Conservation (phyloP, 2,329 filamentous ascomycete species). For the Tolypocladium sp. region DNA sequence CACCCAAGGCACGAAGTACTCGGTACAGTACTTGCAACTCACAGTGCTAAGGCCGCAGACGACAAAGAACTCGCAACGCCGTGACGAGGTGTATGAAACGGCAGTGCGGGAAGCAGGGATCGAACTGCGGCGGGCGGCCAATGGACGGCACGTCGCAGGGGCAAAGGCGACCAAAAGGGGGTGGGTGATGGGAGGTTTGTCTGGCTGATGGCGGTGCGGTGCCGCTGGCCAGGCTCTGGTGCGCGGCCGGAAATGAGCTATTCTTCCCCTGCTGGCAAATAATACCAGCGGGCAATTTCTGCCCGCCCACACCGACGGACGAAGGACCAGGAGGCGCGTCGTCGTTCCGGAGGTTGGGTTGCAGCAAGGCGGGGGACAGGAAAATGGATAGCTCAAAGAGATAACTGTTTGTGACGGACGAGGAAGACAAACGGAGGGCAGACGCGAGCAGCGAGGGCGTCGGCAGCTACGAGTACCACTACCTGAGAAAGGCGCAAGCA, state of each 20-base stretch:
- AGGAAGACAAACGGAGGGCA: background rate
- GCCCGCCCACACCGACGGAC: background rate
- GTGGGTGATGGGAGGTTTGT: background rate
- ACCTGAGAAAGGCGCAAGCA: background rate
- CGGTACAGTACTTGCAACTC: background rate
- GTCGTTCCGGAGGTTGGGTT: background rate
- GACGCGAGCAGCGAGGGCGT: background rate
- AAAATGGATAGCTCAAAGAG: background rate
- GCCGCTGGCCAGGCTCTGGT: background rate
- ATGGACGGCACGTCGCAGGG: background rate
- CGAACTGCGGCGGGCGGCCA: background rate
- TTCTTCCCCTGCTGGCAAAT: background rate
- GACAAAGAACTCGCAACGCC: background rate
- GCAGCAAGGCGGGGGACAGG: background rate
- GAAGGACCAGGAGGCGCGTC: background rate
- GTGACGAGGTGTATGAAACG: constrained; percentile 7
- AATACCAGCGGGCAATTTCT: background rate
- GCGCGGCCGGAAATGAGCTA: background rate
- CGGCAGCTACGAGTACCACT: background rate
- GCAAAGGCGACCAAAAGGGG: constrained; percentile 3
- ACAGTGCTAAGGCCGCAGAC: background rate
- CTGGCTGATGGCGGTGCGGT: background rate
- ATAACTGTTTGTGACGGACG: background rate
- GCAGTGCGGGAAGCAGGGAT: constrained; percentile 7
- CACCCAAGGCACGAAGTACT: background rate